Conservation (phyloP, 345 rosid species). For the Lagerstroemia speciosa region DNA sequence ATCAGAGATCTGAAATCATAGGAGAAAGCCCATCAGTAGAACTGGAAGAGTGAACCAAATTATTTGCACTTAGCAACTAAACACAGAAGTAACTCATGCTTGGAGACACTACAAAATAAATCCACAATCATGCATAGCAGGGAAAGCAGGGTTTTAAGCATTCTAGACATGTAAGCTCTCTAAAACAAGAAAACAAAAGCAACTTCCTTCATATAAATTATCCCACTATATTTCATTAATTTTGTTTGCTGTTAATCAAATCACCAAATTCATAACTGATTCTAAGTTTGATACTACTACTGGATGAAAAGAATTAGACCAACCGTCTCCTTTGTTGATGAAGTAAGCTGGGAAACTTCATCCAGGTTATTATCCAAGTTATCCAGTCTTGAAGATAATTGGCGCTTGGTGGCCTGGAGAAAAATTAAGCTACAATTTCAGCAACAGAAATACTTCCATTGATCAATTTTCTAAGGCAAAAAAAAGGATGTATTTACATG, state of each 20-base stretch:
- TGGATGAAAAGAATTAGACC: slow-evolving; percentile 6
- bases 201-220: too few species aligned
- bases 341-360: slow-evolving; percentile 43
- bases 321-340: slow-evolving; percentile 59
- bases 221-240: too few species aligned
- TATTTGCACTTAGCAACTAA: not conserved
- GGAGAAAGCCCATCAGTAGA: not conserved
- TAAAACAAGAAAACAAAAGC: not conserved
- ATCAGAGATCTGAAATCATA: slow-evolving; percentile 35
- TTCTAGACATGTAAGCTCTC: not conserved
- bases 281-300: not conserved
- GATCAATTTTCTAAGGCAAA: not conserved
- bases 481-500: not conserved
- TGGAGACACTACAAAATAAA: too few species aligned
- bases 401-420: slow-evolving; percentile 55
- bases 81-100: too few species aligned
- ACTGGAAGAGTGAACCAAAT: not conserved
- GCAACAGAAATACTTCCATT: not conserved
- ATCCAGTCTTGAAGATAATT: slow-evolving; percentile 53
- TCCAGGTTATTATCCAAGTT: slow-evolving; percentile 40
- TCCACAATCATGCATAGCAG: too few species aligned
- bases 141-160: too few species aligned
- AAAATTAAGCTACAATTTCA: not conserved
- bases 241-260: not conserved
- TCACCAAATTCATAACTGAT: not conserved